These are phyloP conservation scores for Phytomonas francai DNA, from an alignment of 208 protist species.

Conservation along the genomic window DNA sequence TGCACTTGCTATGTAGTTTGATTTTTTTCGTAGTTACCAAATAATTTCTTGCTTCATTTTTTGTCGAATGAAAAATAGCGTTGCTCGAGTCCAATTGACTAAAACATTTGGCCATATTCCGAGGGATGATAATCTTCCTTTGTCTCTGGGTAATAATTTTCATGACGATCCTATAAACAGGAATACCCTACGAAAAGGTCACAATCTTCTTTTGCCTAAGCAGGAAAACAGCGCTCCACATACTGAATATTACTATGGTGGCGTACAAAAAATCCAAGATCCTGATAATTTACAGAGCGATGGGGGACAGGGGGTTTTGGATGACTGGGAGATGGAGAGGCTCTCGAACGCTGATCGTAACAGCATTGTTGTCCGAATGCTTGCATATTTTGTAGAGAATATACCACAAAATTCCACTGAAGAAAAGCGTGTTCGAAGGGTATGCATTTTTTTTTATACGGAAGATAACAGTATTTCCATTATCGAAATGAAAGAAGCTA, in stretches of 20 bases:
- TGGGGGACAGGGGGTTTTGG: conserved; percentile 34
- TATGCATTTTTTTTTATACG: conserved; percentile 68
- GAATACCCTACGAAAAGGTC: conserved; percentile 68
- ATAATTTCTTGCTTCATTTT: conserved; percentile 10
- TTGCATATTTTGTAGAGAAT: conserved; percentile 72
- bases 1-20: conserved; percentile 10
- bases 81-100: conserved; percentile 47
- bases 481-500: conserved; percentile 48
- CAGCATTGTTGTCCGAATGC: conserved; percentile 67
- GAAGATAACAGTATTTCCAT: conserved; percentile 80
- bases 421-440: conserved; percentile 52
- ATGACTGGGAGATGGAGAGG: conserved; percentile 65
- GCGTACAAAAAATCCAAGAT: background rate
- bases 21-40: conserved; percentile 9
- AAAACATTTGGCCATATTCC: conserved; percentile 59
- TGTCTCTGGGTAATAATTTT: conserved; percentile 81
- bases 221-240: conserved; percentile 63
- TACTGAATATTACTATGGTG: conserved; percentile 58
- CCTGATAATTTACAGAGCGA: background rate
- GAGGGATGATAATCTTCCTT: conserved; percentile 58
- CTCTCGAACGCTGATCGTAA: conserved; percentile 51
- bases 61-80: conserved; percentile 67
- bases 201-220: conserved; percentile 53
- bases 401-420: conserved; percentile 50
- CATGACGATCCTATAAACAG: conserved; percentile 87